Percentiles rank a stretch among this genome's conserved stretches.
Evolutionary conservation across 495 filamentous ascomycete species (phyloP).

Genomic region (Corynascus novoguineensis): DNA sequence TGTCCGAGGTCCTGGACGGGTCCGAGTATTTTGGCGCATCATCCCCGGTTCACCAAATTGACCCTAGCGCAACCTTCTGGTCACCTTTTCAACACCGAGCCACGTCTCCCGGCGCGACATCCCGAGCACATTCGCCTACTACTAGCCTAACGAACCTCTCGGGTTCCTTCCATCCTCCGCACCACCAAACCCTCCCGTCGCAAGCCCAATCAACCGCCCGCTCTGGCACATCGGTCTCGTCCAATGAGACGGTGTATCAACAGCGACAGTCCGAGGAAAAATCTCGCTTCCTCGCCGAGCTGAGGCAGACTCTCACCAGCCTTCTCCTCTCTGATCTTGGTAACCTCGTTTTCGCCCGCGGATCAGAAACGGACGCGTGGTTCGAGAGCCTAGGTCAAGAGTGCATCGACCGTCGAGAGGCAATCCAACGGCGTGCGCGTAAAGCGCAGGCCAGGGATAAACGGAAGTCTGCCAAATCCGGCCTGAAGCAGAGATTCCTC

Average conservation of each 20-base stretch:
- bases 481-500: slow-evolving; percentile 45
- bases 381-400: slow-evolving; percentile 73
- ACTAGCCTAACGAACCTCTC: slow-evolving; percentile 49
- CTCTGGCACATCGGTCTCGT: slow-evolving; percentile 52
- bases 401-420: slow-evolving; percentile 69
- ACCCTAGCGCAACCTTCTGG: slow-evolving; percentile 82
- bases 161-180: slow-evolving; percentile 39
- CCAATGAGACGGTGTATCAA: slow-evolving; percentile 54
- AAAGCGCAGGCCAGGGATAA: slow-evolving; percentile 39
- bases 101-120: slow-evolving; percentile 55
- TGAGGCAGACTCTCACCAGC: slow-evolving; percentile 75
- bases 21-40: slow-evolving; percentile 63
- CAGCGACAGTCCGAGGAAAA: slow-evolving; percentile 49
- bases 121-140: slow-evolving; percentile 50
- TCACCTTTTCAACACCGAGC: slow-evolving; percentile 67
- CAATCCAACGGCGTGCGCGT: slow-evolving; percentile 47
- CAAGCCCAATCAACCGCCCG: slow-evolving; percentile 40
- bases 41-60: slow-evolving; percentile 66
- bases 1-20: slow-evolving; percentile 62
- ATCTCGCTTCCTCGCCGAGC: slow-evolving; percentile 63
- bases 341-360: slow-evolving; percentile 72
- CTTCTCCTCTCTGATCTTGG: slow-evolving; percentile 87
- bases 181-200: slow-evolving; percentile 38
- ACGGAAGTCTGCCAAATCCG: slow-evolving; percentile 37
- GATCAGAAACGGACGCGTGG: slow-evolving; percentile 92